A percentile compares a stretch with the other conserved stretches of the same genome.
These are phyloP conservation scores for Magnaporthiopsis rhizophila DNA, from an alignment of 2,329 filamentous ascomycete species.

Conservation along the genomic window DNA sequence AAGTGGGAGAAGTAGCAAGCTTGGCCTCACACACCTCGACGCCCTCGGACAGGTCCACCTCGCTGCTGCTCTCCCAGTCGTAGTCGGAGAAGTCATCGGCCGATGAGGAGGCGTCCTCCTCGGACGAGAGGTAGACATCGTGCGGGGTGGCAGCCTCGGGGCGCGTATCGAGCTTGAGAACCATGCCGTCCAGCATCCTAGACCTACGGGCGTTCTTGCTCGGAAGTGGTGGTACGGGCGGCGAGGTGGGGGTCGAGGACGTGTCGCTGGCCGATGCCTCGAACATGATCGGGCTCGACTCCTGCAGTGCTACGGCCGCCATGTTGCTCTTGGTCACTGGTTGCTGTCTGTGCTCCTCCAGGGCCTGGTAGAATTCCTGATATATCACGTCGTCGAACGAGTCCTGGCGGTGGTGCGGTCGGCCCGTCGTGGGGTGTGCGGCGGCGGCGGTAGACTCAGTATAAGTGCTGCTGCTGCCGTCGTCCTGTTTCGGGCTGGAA, in stretches of 20 bases:
- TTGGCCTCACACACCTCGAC: not conserved
- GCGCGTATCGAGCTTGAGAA: slow-evolving; percentile 2
- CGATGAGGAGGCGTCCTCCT: slow-evolving; percentile 57
- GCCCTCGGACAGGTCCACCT: slow-evolving; percentile 16
- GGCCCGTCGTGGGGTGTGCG: not conserved
- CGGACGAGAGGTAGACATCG: slow-evolving; percentile 56
- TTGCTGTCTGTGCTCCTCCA: slow-evolving; percentile 3
- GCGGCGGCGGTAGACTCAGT: not conserved
- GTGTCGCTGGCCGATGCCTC: not conserved
- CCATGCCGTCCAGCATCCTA: slow-evolving; percentile 31
- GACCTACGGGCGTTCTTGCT: slow-evolving; percentile 43
- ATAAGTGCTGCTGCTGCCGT: not conserved
- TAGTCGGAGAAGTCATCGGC: slow-evolving; percentile 51
- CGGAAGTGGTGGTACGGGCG: slow-evolving; percentile 36
- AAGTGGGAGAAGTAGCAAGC: not conserved
- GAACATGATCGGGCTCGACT: not conserved
- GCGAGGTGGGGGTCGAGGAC: not conserved
- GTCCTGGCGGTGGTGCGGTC: slow-evolving; percentile 6
- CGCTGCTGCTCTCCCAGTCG: slow-evolving; percentile 35
- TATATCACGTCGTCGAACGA: slow-evolving; percentile 7
- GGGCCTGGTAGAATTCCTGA: slow-evolving; percentile 3
- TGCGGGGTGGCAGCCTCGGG: slow-evolving; percentile 29
- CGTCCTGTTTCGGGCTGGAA: not conserved
- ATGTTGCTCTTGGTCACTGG: not conserved
- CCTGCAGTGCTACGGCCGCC: not conserved